Evolutionary conservation across 148 eudicot genomes (phyloP).

Genomic region (Polygonum aviculare): DNA sequence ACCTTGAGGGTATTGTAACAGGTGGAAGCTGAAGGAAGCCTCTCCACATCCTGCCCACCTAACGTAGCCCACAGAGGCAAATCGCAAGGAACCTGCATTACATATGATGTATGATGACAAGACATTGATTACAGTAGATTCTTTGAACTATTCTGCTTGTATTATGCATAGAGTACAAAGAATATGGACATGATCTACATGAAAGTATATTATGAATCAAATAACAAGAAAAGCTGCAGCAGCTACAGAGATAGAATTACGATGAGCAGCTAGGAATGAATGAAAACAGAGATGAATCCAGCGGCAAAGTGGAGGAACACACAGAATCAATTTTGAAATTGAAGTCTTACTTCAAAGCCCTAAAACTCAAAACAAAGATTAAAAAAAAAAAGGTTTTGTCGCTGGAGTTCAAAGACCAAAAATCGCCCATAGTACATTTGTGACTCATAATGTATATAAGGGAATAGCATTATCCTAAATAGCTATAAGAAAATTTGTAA

Average conservation of each 20-base stretch:
- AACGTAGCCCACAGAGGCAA: conserved; percentile 83
- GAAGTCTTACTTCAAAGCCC: not conserved
- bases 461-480: not conserved
- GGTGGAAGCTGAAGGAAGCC: conserved; percentile 98
- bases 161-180: not conserved
- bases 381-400: not conserved
- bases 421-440: not conserved
- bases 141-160: not conserved
- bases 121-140: not conserved
- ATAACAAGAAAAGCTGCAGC: not conserved
- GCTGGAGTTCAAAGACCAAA: not conserved
- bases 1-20: conserved; percentile 99
- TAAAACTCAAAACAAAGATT: not conserved
- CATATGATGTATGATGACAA: not conserved
- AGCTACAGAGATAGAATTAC: not conserved
- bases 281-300: not conserved
- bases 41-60: conserved; percentile 97
- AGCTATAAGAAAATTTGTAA: not conserved
- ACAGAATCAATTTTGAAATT: not conserved
- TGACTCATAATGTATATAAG: not conserved
- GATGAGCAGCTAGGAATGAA: not conserved
- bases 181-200: not conserved
- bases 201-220: not conserved
- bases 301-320: not conserved
- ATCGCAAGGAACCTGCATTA: conserved; percentile 69